phyloP scores from a whole-genome alignment of 495 filamentous ascomycete species.

The Penicillium subrubescens region DNA sequence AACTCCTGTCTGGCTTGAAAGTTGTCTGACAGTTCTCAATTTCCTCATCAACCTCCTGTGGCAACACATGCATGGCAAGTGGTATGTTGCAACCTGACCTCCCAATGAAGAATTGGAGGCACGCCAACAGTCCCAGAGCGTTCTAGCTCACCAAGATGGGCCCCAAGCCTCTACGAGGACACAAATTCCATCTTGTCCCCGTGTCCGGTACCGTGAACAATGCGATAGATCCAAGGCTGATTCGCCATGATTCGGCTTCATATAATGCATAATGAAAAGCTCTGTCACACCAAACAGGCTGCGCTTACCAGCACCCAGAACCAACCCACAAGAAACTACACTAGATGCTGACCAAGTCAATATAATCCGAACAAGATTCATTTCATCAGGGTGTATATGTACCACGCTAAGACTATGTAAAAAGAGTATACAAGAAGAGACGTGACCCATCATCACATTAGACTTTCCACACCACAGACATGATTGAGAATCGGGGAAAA shows the following conservation, averaged over 20 bases:
- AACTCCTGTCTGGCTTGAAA: neutral
- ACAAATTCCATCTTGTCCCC: neutral
- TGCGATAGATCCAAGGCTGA: neutral
- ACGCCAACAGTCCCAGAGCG: neutral
- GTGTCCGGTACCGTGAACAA: neutral
- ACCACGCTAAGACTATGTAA: constrained; percentile 21
- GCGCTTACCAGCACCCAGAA: neutral
- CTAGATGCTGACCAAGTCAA: neutral
- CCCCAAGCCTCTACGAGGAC: neutral
- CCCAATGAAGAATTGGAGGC: neutral
- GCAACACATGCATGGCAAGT: no score
- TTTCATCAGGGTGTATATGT: constrained; percentile 14
- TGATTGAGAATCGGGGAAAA: neutral
- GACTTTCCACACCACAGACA: neutral
- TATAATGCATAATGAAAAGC: neutral
- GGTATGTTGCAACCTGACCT: no score
- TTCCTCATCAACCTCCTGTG: neutral
- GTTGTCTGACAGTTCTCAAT: neutral
- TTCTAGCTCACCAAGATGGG: no score
- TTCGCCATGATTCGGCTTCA: neutral
- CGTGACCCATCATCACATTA: constrained; percentile 12
- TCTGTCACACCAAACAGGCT: neutral
- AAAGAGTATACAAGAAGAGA: constrained; percentile 9
- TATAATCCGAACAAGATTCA: neutral
- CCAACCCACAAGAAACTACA: neutral